A percentile compares a stretch with the other conserved stretches of the same genome.
Evolutionary conservation across 2,329 filamentous ascomycete genomes (phyloP).

Genomic region (Colletotrichum tropicicola): DNA sequence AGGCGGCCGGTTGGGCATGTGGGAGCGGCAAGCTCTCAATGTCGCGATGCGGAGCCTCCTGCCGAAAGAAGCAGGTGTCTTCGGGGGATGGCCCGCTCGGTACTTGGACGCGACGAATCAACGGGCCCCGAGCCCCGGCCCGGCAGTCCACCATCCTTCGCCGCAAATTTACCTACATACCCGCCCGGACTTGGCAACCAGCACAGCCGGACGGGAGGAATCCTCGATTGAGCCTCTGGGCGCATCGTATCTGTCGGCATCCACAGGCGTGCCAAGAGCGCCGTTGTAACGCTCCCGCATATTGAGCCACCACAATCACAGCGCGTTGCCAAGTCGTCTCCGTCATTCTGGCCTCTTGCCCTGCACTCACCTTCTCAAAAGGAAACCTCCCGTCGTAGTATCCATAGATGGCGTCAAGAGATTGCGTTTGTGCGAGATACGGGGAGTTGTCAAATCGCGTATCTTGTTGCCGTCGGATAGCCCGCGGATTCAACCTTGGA

Average conservation of each 20-base stretch:
- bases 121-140: not conserved
- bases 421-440: slow-evolving; percentile 25
- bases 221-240: slow-evolving; percentile 3
- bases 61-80: slow-evolving; percentile 29
- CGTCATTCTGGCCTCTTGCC: slow-evolving; percentile 12
- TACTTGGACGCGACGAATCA: slow-evolving; percentile 17
- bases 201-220: slow-evolving; percentile 2
- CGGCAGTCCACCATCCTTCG: slow-evolving; percentile 27
- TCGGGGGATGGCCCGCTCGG: slow-evolving; percentile 7
- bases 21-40: slow-evolving; percentile 5
- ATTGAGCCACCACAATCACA: not conserved
- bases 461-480: not conserved
- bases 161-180: slow-evolving; percentile 21
- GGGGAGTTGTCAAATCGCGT: not conserved
- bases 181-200: slow-evolving; percentile 23
- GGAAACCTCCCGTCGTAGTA: not conserved
- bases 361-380: slow-evolving; percentile 20
- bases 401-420: slow-evolving; percentile 24
- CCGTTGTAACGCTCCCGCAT: slow-evolving; percentile 22
- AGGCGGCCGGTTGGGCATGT: not conserved
- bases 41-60: slow-evolving; percentile 22
- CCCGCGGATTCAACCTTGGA: not conserved
- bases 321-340: slow-evolving; percentile 10
- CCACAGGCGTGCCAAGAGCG: slow-evolving; percentile 13
- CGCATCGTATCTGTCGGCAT: slow-evolving; percentile 11